Evolutionary conservation across 352 stramenopile species (phyloP), one percentile per base, ranked within the genome.

Genomic region (Pythium sp.): DNA sequence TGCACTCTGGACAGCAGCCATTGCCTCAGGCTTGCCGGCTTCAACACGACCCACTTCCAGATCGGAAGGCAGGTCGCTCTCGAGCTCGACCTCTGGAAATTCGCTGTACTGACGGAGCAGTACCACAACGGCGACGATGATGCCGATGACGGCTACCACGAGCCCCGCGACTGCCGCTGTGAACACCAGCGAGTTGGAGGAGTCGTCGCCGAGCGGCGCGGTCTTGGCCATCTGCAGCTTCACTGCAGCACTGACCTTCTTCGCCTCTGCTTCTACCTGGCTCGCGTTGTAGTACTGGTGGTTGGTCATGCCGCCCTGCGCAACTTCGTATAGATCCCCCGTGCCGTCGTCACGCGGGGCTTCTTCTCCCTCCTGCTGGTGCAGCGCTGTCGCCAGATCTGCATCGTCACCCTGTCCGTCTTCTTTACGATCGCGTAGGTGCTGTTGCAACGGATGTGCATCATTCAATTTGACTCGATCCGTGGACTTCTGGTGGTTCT

Each of bases 81-180:
- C 65, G 34, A 66, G 43, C 20, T 46, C 55, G 9, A 59, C 34
- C 5, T 57, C 58, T 15, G 58, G 26, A 24, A 66, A 64, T 6
- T 57, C 57, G 15, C 57, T 65, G 58, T 71, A 67, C 30, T 67
- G 69, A 26, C 69, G 65, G 24, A 68, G 28, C 26, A 57, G 63
- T 20, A 51, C 60, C 20, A 79, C n/a, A 26, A 75, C 8, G 20
- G 60, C 66, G 18, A 76, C 32, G 22, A 79, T 12, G 11, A 69
- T 67, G 26, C 57, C 73, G 3, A 73, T 11, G 4, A 68, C 62
- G 18, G 61, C 62, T 7, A 70, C 58, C 6, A 67, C 71, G 12
- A 70, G 56, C 1, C 70, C 73, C 3, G 60, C 64, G 15, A 74
- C 60, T 3, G 64, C 47, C 12, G 43, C 64, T 7, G 57, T 15